phyloP scores from a whole-genome alignment of 352 stramenopile genomes.

The Globisporangium emineosum region DNA sequence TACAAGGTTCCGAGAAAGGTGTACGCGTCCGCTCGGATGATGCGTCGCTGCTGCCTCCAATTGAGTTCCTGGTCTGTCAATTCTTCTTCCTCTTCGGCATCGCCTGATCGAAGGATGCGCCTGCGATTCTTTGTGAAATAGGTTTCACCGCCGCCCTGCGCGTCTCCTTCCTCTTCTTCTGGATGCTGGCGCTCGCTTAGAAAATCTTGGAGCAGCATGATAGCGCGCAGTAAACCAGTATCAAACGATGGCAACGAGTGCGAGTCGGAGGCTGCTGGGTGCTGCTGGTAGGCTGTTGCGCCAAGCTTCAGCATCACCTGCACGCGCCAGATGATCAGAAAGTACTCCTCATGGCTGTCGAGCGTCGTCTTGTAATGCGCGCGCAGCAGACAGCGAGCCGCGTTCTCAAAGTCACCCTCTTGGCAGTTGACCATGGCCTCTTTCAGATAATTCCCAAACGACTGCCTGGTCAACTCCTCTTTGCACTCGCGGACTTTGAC shows the following conservation, averaged over 20 bases:
- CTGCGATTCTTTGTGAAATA: not conserved
- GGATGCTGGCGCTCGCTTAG: constrained; percentile 26
- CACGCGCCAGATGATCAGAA: constrained; percentile 39
- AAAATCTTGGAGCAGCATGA: constrained; percentile 34
- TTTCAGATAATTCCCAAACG: constrained; percentile 20
- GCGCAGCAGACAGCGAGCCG: constrained; percentile 31
- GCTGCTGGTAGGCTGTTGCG: not conserved
- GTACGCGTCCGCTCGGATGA: constrained; percentile 46
- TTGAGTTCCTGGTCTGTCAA: constrained; percentile 4
- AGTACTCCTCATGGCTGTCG: constrained; percentile 53
- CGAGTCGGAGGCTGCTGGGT: not conserved
- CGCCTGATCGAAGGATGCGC: not conserved
- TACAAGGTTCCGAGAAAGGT: constrained; percentile 30
- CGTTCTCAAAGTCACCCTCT: constrained; percentile 18
- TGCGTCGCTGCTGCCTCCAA: constrained; percentile 30
- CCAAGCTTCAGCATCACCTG: constrained; percentile 27
- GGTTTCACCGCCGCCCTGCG: not conserved
- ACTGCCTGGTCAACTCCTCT: constrained; percentile 1
- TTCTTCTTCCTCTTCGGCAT: constrained; percentile 22
- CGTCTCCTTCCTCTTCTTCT: constrained; percentile 20
- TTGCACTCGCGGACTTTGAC: constrained; percentile 5
- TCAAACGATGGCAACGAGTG: not conserved
- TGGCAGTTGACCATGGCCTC: constrained; percentile 21
- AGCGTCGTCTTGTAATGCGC: constrained; percentile 50
- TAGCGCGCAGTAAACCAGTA: constrained; percentile 17